Evolutionary conservation across 768 basidiomycete species (phyloP).

Genomic region (Sutorius australiensis): DNA sequence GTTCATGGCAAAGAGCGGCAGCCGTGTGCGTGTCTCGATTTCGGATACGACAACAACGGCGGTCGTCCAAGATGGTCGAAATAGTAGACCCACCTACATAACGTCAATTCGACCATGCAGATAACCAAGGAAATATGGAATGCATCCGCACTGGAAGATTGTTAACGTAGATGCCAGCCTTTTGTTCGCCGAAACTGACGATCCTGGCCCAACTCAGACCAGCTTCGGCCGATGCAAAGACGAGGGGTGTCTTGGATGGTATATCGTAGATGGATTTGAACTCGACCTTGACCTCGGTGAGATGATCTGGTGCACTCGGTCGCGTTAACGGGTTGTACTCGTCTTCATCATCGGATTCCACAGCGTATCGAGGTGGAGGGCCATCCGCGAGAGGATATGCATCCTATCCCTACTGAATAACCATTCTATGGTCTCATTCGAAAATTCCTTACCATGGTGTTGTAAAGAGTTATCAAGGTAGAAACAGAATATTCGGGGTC

Average conservation of each 20-base stretch:
- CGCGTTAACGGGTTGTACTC: constrained; percentile 45
- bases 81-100: constrained; percentile 48
- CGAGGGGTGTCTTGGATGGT: constrained; percentile 29
- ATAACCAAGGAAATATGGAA: not conserved
- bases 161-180: constrained; percentile 44
- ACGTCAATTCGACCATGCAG: not conserved
- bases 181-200: constrained; percentile 50
- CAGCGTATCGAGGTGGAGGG: constrained; percentile 54
- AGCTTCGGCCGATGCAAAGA: constrained; percentile 46
- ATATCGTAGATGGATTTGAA: constrained; percentile 35
- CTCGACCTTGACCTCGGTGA: constrained; percentile 30
- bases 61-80: constrained; percentile 46
- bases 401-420: constrained; percentile 36
- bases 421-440: not conserved
- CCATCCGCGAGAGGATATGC: constrained; percentile 54
- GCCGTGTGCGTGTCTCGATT: constrained; percentile 34
- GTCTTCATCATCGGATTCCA: constrained; percentile 70
- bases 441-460: constrained; percentile 13
- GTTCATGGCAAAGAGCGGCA: constrained; percentile 52
- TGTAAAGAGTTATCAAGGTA: not conserved
- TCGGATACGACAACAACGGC: constrained; percentile 53
- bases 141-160: constrained; percentile 38
- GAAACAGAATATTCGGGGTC: constrained; percentile 6
- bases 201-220: constrained; percentile 50
- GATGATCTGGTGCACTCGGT: constrained; percentile 7